phyloP scores from a whole-genome alignment of 306 rosid genomes.

The Acacia melanoxylon region DNA sequence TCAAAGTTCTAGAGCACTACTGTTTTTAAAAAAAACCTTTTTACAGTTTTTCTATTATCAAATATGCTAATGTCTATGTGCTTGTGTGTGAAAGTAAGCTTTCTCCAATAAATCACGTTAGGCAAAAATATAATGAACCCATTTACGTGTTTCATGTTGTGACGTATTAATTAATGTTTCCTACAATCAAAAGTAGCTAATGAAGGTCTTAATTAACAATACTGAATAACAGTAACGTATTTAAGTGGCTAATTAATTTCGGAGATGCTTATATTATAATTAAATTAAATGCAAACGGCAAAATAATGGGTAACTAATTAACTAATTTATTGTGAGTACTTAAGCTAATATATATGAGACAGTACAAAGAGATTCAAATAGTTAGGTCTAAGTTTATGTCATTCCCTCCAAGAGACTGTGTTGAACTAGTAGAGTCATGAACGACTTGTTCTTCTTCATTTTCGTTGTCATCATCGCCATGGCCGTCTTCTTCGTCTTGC shows the following conservation, averaged over 20 bases:
- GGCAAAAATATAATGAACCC: no score
- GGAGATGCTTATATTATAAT: neutral
- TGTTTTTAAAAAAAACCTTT: no score
- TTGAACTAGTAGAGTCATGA: constrained; percentile 37
- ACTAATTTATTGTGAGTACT: neutral
- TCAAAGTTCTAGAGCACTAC: no score
- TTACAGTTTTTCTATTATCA: no score
- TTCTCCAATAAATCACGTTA: no score
- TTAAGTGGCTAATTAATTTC: neutral
- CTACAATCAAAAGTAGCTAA: no score
- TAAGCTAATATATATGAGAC: neutral
- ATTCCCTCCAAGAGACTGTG: constrained; percentile 24
- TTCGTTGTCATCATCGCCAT: neutral
- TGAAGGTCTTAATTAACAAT: no score
- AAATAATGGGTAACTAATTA: neutral
- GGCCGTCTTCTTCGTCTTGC: constrained; percentile 21
- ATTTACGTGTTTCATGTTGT: no score
- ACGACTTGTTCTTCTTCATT: constrained; percentile 13
- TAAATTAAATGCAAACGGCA: neutral
- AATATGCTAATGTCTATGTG: no score
- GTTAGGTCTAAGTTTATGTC: constrained; percentile 64
- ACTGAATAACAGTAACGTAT: no score
- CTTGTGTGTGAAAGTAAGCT: no score
- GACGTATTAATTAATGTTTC: no score
- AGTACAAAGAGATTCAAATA: constrained; percentile 35